A percentile compares a stretch with the other conserved stretches of the same genome.
Evolutionary conservation across 2,329 filamentous ascomycete genomes (phyloP).

Genomic region (Claviceps spartinae): DNA sequence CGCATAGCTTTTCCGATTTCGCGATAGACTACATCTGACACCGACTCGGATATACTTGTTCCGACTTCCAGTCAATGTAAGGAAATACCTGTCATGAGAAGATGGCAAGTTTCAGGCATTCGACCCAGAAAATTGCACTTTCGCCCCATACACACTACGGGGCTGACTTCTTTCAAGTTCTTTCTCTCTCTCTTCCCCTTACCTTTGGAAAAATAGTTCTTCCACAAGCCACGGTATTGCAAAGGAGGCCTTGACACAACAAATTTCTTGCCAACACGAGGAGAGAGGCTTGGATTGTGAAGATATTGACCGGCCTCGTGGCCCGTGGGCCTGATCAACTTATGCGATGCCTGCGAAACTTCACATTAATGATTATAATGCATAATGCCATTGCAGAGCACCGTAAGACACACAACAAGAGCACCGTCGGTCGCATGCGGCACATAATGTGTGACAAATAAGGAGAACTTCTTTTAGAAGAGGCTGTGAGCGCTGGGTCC

Average conservation of each 20-base stretch:
- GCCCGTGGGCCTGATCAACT: neutral
- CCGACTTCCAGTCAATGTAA: constrained; percentile 22
- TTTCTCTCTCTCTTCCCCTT: too few species aligned
- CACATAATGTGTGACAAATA: too few species aligned
- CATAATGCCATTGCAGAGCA: neutral
- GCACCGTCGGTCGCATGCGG: neutral
- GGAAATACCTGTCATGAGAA: constrained; percentile 23
- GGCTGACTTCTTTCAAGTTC: too few species aligned
- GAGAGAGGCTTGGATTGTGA: too few species aligned
- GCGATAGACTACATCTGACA: constrained; percentile 27
- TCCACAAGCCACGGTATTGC: too few species aligned
- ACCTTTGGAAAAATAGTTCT: too few species aligned
- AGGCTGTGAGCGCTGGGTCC: too few species aligned
- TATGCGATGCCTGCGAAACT: neutral
- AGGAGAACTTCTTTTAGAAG: too few species aligned
- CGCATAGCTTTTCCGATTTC: constrained; percentile 25
- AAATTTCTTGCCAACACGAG: too few species aligned
- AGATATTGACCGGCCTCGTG: neutral
- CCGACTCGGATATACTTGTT: constrained; percentile 29
- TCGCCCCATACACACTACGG: too few species aligned
- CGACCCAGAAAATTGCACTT: too few species aligned
- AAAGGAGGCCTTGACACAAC: too few species aligned
- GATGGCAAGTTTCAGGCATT: constrained; percentile 13
- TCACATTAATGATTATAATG: neutral
- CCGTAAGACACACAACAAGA: neutral